A percentile compares a stretch with the other conserved stretches of the same genome.
phyloP scores from a whole-genome alignment of 2,329 filamentous ascomycete genomes.

The Colletotrichum aenigma region DNA sequence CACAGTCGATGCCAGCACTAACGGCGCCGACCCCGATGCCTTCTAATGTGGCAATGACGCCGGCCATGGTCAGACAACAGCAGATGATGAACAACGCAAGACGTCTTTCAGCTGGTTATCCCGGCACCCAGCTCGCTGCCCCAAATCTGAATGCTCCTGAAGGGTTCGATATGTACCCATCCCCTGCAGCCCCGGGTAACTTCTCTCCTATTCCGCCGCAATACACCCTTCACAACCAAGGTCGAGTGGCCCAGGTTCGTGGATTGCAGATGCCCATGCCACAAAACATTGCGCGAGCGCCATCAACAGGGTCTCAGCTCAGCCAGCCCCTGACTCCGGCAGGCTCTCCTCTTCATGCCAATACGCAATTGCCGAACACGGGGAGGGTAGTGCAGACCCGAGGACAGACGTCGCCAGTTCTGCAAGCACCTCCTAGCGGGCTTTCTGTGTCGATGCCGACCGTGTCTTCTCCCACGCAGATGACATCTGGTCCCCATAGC shows the following conservation, averaged over 20 bases:
- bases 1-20: not conserved
- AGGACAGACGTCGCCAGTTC: not conserved
- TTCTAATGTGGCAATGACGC: not conserved
- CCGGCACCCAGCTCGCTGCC: not conserved
- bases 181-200: not conserved
- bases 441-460: conserved; percentile 1
- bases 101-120: not conserved
- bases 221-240: not conserved
- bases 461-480: not conserved
- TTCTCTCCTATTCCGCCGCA: not conserved
- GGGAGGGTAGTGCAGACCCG: not conserved
- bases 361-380: not conserved
- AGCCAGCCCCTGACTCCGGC: conserved; percentile 5
- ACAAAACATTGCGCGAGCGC: not conserved
- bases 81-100: not conserved
- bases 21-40: not conserved
- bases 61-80: not conserved
- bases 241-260: not conserved
- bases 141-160: not conserved
- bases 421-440: conserved; percentile 3
- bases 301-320: not conserved
- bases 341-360: conserved; percentile 2
- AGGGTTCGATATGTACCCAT: not conserved
- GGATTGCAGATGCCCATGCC: not conserved
- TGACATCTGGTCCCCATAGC: not conserved